A percentile compares a stretch with the other conserved stretches of the same genome.
Conservation (phyloP, 441 rosid species). For the Croton laevigatus region DNA sequence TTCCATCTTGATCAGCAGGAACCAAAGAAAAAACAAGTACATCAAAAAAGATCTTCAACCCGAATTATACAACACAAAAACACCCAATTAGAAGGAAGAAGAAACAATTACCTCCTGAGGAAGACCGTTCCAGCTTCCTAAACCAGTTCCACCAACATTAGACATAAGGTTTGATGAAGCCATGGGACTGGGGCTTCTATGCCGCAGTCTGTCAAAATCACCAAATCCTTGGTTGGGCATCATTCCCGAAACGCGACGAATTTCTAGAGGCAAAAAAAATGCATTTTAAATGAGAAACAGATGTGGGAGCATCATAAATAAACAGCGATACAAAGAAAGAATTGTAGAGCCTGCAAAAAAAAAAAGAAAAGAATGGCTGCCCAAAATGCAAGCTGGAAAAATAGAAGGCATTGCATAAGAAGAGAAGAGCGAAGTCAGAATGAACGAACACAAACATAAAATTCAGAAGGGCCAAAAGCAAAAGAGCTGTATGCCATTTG, state of each 20-base stretch:
- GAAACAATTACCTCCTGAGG: conserved; percentile 60
- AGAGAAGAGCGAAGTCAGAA: neutral
- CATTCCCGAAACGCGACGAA: conserved; percentile 77
- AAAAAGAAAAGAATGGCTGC: neutral
- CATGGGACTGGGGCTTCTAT: conserved; percentile 98
- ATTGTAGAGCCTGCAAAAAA: neutral
- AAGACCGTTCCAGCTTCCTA: conserved; percentile 72
- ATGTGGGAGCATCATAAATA: neutral
- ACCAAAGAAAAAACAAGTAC: neutral
- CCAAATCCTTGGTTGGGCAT: conserved; percentile 82
- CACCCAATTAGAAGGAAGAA: neutral
- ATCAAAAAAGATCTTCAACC: neutral
- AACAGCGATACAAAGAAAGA: neutral
- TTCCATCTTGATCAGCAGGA: neutral
- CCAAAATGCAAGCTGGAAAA: neutral
- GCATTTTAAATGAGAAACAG: conserved; percentile 15
- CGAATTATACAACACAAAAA: conserved; percentile 1
- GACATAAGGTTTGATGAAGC: conserved; percentile 85
- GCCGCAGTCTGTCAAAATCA: conserved; percentile 78
- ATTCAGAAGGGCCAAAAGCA: neutral
- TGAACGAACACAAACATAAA: neutral
- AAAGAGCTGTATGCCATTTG: neutral
- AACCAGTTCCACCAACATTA: conserved; percentile 56
- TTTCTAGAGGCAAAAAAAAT: conserved; percentile 45
- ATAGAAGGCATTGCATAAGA: neutral